Percentiles rank a stretch among this genome's conserved stretches.
Evolutionary conservation across 441 rosid genomes (phyloP).

Genomic region (Erodium trifolium): DNA sequence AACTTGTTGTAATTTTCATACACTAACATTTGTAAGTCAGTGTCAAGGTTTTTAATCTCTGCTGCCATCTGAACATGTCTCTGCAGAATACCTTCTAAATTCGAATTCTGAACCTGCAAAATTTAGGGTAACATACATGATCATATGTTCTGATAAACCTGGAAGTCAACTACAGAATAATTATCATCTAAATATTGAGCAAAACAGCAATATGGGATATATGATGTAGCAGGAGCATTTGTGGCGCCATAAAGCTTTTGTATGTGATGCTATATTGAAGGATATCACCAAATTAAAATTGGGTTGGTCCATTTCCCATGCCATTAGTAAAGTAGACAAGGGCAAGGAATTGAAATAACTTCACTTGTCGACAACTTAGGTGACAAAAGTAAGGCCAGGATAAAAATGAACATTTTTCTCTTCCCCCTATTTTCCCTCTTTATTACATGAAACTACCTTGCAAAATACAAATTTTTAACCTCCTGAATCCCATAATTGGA

Average conservation of each 20-base stretch:
- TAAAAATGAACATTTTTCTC: not conserved
- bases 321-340: not conserved
- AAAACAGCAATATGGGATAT: not conserved
- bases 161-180: not conserved
- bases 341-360: not conserved
- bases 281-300: not conserved
- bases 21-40: constrained; percentile 94
- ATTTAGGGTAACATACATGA: constrained; percentile 14
- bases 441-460: not conserved
- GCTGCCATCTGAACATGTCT: constrained; percentile 99
- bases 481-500: not conserved
- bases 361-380: not conserved
- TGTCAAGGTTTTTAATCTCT: constrained; percentile 92
- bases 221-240: not conserved
- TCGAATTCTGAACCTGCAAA: constrained; percentile 67
- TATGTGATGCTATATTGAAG: not conserved
- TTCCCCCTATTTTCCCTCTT: not conserved
- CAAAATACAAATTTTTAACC: not conserved
- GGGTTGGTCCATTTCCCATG: not conserved
- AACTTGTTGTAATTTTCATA: constrained; percentile 93
- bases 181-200: not conserved
- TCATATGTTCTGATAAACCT: constrained; percentile 1
- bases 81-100: constrained; percentile 76
- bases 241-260: not conserved
- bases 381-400: not conserved